Evolutionary conservation across 2,329 filamentous ascomycete species (phyloP), one percentile per base, ranked within the genome.

Genomic region (Elsinoe arachidis): DNA sequence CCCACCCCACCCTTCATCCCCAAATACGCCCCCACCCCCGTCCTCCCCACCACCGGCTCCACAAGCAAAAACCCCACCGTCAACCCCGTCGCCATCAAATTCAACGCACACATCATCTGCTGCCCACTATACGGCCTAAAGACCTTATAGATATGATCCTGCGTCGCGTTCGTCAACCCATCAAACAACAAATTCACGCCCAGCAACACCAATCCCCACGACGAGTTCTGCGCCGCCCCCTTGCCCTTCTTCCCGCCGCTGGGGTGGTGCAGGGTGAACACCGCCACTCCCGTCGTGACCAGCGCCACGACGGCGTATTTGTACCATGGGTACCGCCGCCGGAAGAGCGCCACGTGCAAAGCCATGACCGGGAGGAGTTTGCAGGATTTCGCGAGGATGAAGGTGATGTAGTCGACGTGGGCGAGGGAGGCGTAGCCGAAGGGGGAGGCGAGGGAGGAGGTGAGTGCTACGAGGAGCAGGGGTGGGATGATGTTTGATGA

Each of bases 101-200:
- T 99, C 73, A 96, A 90, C 38, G 92, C 91, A 70, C 91, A 95
- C 93, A 99, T 99, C 93, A 99, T 99, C 80, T 99, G 93, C 59
- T 92, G 90, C 9, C 93, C 93, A 2, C 84, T 83, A 70, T 93
- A 96, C 12, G 86, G 84, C 62, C 83, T 83, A 73, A 90, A 95
- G 1, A 73, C 69, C 23, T 75, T 72, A 71, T 97, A 96, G 71
- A 99, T 90, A 72, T 96, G 85, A 72, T 99, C 93, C 77, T 99
- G 93, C 2, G 92, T 96, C 56, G 87, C 90, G 73, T 99, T 99
- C 59, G 92, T 97, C 56, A 99, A 79, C 62, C 93, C 93, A 71
- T 99, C 93, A 66, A 99, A 93, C 17, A 99, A 81, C 54, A 99
- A 78, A 71, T 99, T 99, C 68, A 97, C 85, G 44, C 81, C 82